Evolutionary conservation across 2,329 filamentous ascomycete species (phyloP).

Genomic region (Periconia sp.): DNA sequence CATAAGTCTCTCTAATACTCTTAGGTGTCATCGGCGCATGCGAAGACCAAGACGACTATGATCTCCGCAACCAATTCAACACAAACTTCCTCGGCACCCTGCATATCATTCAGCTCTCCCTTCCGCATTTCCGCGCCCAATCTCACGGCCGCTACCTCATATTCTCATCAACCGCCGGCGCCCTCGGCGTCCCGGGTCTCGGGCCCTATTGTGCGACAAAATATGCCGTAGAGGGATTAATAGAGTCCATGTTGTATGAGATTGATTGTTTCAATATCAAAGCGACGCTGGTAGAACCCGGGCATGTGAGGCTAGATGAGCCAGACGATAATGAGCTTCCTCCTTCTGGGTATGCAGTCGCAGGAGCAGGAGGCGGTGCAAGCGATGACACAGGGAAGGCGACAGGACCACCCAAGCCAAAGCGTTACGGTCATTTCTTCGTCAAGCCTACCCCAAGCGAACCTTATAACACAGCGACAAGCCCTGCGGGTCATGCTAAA

Average conservation of each 20-base stretch:
- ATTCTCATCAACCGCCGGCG: constrained; percentile 90
- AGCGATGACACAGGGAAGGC: not conserved
- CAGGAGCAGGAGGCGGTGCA: constrained; percentile 40
- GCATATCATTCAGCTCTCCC: constrained; percentile 86
- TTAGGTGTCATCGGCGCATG: constrained; percentile 82
- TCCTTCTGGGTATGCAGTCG: constrained; percentile 36
- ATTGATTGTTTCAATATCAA: constrained; percentile 91
- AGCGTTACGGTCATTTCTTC: constrained; percentile 89
- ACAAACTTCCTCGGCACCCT: constrained; percentile 97
- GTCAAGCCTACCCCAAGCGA: constrained; percentile 81
- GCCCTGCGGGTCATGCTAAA: constrained; percentile 86
- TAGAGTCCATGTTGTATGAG: constrained; percentile 97
- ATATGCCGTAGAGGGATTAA: constrained; percentile 93
- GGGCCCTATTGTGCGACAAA: constrained; percentile 97
- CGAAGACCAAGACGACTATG: constrained; percentile 95
- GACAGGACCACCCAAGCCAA: constrained; percentile 55
- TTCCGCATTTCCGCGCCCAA: constrained; percentile 85
- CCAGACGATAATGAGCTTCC: constrained; percentile 59
- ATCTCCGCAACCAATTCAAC: constrained; percentile 94
- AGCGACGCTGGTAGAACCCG: constrained; percentile 90
- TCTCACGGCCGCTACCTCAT: constrained; percentile 83
- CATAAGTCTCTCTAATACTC: not conserved
- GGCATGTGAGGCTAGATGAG: constrained; percentile 86
- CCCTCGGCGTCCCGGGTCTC: constrained; percentile 89
- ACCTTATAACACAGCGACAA: constrained; percentile 77